phyloP scores from a whole-genome alignment of 2,329 filamentous ascomycete genomes.

The Fusarium sp. region DNA sequence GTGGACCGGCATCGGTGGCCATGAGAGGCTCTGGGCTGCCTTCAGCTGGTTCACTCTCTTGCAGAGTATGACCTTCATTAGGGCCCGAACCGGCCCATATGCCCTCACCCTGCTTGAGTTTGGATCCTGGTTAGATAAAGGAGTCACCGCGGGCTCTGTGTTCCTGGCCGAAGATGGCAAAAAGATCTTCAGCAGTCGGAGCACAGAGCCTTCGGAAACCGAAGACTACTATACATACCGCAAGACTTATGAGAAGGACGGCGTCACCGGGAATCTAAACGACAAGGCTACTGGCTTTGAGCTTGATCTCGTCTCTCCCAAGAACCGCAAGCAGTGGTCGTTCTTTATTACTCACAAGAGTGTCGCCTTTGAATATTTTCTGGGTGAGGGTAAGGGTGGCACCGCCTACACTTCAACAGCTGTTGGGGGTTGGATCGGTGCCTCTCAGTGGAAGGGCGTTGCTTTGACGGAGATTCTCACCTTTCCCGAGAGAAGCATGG shows the following conservation, averaged over 20 bases:
- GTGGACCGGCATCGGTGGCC: not conserved
- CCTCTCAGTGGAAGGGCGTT: too few relatives aligned
- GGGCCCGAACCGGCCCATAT: not conserved
- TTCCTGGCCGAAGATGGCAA: not conserved
- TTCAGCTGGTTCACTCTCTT: not conserved
- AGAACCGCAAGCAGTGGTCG: not conserved
- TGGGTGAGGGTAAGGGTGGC: not conserved
- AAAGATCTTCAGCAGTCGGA: not conserved
- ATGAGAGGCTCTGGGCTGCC: not conserved
- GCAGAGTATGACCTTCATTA: not conserved
- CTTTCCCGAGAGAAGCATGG: too few relatives aligned
- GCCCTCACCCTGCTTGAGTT: not conserved
- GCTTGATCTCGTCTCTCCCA: not conserved
- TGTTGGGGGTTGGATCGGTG: too few relatives aligned
- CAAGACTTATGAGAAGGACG: not conserved
- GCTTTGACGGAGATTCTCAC: too few relatives aligned
- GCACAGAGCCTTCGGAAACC: not conserved
- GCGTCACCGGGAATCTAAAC: not conserved
- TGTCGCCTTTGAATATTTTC: not conserved
- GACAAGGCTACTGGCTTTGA: not conserved
- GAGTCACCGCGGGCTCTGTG: not conserved
- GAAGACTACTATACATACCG: not conserved
- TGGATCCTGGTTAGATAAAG: not conserved
- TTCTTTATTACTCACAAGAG: not conserved
- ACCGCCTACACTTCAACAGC: not conserved